Percentiles rank a stretch among this genome's conserved stretches.
Conservation (phyloP, 345 rosid genomes). For the Psidium friedrichsthalianum region DNA sequence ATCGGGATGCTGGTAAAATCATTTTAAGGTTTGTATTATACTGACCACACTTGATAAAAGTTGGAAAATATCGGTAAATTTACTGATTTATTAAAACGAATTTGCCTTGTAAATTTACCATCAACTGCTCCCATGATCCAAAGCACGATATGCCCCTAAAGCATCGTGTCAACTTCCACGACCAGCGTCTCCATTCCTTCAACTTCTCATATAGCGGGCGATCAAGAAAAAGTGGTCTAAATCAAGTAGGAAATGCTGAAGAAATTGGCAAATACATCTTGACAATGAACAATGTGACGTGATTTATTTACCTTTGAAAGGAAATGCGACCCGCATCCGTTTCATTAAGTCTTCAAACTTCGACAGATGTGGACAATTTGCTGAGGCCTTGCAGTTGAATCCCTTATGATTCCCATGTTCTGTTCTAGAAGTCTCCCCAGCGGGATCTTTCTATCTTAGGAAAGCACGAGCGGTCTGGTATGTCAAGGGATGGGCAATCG, state of each 20-base stretch:
- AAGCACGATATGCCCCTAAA: neutral
- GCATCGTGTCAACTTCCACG: neutral
- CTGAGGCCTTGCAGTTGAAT: neutral
- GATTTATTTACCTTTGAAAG: no score
- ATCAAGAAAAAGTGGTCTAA: no score
- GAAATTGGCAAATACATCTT: no score
- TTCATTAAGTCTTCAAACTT: no score
- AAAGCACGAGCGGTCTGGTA: neutral
- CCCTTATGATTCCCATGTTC: neutral
- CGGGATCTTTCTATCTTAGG: neutral
- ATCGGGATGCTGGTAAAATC: neutral
- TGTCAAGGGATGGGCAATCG: neutral
- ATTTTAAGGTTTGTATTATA: neutral
- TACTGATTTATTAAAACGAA: no score
- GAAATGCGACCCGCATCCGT: neutral
- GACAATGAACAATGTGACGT: no score
- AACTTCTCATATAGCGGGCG: neutral
- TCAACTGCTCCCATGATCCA: fast-evolving
- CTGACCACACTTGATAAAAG: no score
- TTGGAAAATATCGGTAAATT: no score
- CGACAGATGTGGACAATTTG: neutral
- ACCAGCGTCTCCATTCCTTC: neutral
- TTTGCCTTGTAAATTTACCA: neutral
- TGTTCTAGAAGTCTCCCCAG: no score
- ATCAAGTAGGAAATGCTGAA: no score